phyloP scores from a whole-genome alignment of 208 protist species.

The Crithidia brevicula region DNA sequence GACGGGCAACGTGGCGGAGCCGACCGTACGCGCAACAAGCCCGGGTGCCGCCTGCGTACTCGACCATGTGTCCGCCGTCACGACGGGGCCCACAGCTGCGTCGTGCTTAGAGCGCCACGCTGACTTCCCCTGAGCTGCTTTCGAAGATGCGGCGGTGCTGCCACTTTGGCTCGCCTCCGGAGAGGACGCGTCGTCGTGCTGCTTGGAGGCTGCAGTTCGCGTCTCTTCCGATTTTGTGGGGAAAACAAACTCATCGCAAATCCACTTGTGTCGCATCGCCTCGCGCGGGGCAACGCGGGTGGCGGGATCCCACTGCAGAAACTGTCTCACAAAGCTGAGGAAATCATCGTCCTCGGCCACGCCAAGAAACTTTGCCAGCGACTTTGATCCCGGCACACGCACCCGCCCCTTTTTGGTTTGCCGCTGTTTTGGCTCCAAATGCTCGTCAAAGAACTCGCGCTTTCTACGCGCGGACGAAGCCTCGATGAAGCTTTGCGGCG shows the following conservation, averaged over 20 bases:
- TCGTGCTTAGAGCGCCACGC: background rate
- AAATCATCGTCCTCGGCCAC: conserved; percentile 63
- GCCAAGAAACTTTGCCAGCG: conserved; percentile 59
- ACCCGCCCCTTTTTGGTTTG: conserved; percentile 37
- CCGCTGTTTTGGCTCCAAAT: conserved; percentile 46
- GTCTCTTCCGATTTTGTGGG: conserved; percentile 2
- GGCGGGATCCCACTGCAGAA: conserved; percentile 73
- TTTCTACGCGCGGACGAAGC: conserved; percentile 35
- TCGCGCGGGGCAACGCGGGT: conserved; percentile 54
- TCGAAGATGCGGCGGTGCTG: background rate
- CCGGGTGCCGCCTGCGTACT: background rate
- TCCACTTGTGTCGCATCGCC: conserved; percentile 83
- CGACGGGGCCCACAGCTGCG: background rate
- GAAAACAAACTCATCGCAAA: conserved; percentile 63
- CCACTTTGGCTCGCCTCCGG: background rate
- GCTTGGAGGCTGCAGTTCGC: background rate
- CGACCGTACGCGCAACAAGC: background rate
- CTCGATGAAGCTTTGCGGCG: conserved; percentile 50
- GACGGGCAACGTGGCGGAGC: background rate
- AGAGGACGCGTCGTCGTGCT: background rate
- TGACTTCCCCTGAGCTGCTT: background rate
- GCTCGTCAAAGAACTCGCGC: conserved; percentile 56
- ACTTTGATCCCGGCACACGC: conserved; percentile 52
- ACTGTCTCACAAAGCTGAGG: conserved; percentile 68
- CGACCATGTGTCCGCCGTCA: background rate